These are phyloP conservation scores for Drosera capensis DNA, from an alignment of 148 eudicot genomes.

Conservation along the genomic window DNA sequence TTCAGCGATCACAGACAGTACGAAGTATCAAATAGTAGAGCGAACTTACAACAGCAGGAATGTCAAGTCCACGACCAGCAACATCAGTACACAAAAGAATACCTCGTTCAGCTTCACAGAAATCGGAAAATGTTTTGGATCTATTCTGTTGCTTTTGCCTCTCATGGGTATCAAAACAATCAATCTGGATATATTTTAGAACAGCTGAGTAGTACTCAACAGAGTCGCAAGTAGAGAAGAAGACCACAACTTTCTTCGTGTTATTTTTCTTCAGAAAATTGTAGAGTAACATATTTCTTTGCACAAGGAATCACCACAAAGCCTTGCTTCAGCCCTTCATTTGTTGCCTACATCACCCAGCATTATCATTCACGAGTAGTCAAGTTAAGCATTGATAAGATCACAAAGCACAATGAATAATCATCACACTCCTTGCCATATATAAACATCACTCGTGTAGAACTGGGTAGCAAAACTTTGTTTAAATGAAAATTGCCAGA, in stretches of 20 bases:
- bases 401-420: no score
- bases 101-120: conserved; percentile 75
- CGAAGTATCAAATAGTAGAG: not conserved
- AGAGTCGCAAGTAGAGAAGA: conserved; percentile 92
- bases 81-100: conserved; percentile 90
- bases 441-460: no score
- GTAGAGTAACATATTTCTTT: conserved; percentile 68
- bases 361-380: not conserved
- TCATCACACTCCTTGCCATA: no score
- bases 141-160: conserved; percentile 88
- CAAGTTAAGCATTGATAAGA: no score
- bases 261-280: conserved; percentile 63
- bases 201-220: conserved; percentile 86
- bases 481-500: no score
- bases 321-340: conserved; percentile 94
- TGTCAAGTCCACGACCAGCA: conserved; percentile 98
- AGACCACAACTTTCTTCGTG: conserved; percentile 85
- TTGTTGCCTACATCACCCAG: conserved; percentile 54
- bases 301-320: conserved; percentile 74
- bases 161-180: conserved; percentile 80
- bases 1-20: not conserved
- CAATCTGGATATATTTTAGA: conserved; percentile 49
- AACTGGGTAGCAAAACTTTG: no score
- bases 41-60: conserved; percentile 76
- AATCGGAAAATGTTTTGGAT: conserved; percentile 63